These are phyloP conservation scores for Byssoonygena ceratinophila DNA, from an alignment of 2,329 filamentous ascomycete genomes.

Conservation along the genomic window DNA sequence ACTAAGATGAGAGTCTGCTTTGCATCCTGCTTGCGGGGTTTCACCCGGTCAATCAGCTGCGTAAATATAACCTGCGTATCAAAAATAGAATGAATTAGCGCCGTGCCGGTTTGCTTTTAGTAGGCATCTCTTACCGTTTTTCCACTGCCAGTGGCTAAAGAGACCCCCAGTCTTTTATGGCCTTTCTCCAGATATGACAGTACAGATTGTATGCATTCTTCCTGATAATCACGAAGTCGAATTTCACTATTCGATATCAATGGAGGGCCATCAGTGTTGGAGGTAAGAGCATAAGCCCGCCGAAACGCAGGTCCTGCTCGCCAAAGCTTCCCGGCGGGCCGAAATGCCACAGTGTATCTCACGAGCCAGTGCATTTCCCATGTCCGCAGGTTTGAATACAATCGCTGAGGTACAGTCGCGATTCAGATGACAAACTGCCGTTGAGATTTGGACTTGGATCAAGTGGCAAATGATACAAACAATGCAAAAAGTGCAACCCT, in stretches of 20 bases:
- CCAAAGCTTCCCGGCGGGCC: neutral
- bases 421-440: too few relatives aligned
- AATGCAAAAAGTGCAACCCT: conserved; percentile 27
- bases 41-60: conserved; percentile 73
- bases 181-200: conserved; percentile 57
- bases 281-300: neutral
- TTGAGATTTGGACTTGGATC: too few relatives aligned
- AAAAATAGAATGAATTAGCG: neutral
- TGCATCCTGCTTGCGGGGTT: conserved; percentile 45
- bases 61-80: conserved; percentile 80
- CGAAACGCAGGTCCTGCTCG: neutral
- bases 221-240: conserved; percentile 70
- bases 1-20: conserved; percentile 81
- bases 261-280: conserved; percentile 10
- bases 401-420: too few relatives aligned
- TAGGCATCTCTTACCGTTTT: conserved; percentile 58
- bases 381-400: conserved; percentile 3
- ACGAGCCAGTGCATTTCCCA: conserved; percentile 20
- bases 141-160: conserved; percentile 75
- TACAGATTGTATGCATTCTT: conserved; percentile 81
- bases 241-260: conserved; percentile 31
- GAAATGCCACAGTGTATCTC: conserved; percentile 24
- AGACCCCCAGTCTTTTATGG: conserved; percentile 70
- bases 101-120: neutral
- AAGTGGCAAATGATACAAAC: neutral